These are phyloP conservation scores for Pseudogymnoascus sp. DNA, from an alignment of 2,329 filamentous ascomycete species.

Conservation along the genomic window DNA sequence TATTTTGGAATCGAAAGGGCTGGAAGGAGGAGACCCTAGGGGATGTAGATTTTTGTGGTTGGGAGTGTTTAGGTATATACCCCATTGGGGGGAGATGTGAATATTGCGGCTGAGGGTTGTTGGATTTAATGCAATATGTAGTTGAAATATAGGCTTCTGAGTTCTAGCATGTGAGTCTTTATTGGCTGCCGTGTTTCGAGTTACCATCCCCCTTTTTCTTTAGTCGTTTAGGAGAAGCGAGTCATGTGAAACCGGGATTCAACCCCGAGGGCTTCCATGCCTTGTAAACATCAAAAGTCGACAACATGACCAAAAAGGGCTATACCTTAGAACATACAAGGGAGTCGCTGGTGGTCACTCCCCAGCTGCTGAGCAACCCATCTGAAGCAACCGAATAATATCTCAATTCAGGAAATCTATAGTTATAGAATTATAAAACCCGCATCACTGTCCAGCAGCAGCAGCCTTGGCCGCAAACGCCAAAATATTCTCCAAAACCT, in stretches of 20 bases:
- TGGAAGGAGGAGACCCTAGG: neutral
- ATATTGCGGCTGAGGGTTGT: neutral
- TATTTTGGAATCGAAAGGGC: neutral
- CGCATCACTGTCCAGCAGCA: neutral
- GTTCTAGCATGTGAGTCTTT: neutral
- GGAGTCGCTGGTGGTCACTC: neutral
- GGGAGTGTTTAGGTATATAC: neutral
- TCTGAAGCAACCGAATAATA: neutral
- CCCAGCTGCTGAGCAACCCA: neutral
- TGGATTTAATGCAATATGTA: neutral
- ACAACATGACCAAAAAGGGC: neutral
- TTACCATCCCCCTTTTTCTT: neutral
- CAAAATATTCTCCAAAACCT: conserved; percentile 29
- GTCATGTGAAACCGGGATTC: neutral
- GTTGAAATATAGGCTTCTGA: neutral
- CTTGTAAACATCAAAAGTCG: neutral
- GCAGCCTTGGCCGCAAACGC: conserved; percentile 4
- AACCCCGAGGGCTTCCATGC: neutral
- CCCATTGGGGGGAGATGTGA: neutral
- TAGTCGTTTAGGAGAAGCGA: neutral
- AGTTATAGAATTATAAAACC: neutral
- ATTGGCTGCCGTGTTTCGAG: neutral
- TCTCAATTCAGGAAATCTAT: neutral
- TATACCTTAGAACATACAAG: neutral
- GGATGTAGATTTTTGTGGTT: neutral